phyloP scores from a whole-genome alignment of 495 filamentous ascomycete species.

The Diplogelasinospora grovesii region DNA sequence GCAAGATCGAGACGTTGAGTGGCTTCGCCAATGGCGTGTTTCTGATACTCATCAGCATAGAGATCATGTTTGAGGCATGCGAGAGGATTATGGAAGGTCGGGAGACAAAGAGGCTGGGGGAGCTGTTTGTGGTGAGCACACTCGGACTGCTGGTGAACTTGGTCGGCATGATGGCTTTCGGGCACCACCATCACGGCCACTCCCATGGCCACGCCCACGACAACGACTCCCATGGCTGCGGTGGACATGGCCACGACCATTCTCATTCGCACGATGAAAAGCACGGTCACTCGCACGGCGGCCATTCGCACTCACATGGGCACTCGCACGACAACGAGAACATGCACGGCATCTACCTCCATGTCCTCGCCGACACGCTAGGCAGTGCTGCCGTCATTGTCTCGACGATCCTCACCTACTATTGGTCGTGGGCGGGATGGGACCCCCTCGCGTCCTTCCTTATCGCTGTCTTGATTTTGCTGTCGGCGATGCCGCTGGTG shows the following conservation, averaged over 20 bases:
- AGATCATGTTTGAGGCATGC: slow-evolving; percentile 92
- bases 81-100: slow-evolving; percentile 76
- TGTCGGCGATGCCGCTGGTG: slow-evolving; percentile 81
- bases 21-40: slow-evolving; percentile 97
- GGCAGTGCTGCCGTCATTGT: slow-evolving; percentile 92
- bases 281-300: slow-evolving; percentile 51
- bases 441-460: slow-evolving; percentile 91
- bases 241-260: slow-evolving; percentile 32
- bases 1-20: slow-evolving; percentile 92
- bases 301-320: slow-evolving; percentile 35
- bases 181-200: slow-evolving; percentile 65
- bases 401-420: slow-evolving; percentile 80
- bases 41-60: slow-evolving; percentile 89
- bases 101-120: slow-evolving; percentile 74
- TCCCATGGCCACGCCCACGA: slow-evolving; percentile 46
- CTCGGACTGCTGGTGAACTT: slow-evolving; percentile 85
- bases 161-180: slow-evolving; percentile 83
- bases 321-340: slow-evolving; percentile 87
- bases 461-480: slow-evolving; percentile 88
- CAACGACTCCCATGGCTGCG: slow-evolving; percentile 17
- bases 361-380: slow-evolving; percentile 90
- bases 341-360: slow-evolving; percentile 98
- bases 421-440: slow-evolving; percentile 85
- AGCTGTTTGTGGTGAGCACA: slow-evolving; percentile 80
- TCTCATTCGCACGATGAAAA: slow-evolving; percentile 45